Conservation (phyloP, 2,329 filamentous ascomycete species). For the Apiospora marii region DNA sequence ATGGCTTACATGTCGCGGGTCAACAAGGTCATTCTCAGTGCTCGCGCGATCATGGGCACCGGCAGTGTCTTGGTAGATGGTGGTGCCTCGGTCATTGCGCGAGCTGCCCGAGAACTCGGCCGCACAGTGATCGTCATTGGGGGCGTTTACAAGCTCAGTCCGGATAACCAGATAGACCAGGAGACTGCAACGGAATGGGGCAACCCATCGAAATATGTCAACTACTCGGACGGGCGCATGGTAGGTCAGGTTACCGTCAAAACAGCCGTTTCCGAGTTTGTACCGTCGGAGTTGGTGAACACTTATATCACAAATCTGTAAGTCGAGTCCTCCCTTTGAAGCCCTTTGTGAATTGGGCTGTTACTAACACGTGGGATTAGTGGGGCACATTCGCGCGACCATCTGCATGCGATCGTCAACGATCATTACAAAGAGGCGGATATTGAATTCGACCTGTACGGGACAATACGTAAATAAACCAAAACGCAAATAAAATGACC, state of each 20-base stretch:
- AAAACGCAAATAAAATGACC: conserved; percentile 31
- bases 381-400: conserved; percentile 60
- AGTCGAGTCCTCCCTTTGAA: conserved; percentile 41
- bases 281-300: conserved; percentile 78
- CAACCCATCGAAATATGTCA: conserved; percentile 77
- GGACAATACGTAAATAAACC: conserved; percentile 42
- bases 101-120: conserved; percentile 82
- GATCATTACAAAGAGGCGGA: conserved; percentile 81
- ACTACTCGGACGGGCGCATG: conserved; percentile 80
- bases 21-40: conserved; percentile 92
- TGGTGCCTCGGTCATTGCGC: conserved; percentile 84
- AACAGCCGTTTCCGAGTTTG: conserved; percentile 83
- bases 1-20: conserved; percentile 95
- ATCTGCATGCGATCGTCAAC: conserved; percentile 75
- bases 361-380: conserved; percentile 32
- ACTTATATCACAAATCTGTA: conserved; percentile 87
- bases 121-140: conserved; percentile 88
- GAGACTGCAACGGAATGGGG: conserved; percentile 87
- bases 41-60: conserved; percentile 86
- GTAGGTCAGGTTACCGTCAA: conserved; percentile 80
- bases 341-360: neutral
- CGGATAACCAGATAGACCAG: conserved; percentile 85
- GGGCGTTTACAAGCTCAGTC: conserved; percentile 93
- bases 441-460: conserved; percentile 65
- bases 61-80: conserved; percentile 85